Conservation (phyloP, 1,139 yeast species). For the Hansenula lynferdii region DNA sequence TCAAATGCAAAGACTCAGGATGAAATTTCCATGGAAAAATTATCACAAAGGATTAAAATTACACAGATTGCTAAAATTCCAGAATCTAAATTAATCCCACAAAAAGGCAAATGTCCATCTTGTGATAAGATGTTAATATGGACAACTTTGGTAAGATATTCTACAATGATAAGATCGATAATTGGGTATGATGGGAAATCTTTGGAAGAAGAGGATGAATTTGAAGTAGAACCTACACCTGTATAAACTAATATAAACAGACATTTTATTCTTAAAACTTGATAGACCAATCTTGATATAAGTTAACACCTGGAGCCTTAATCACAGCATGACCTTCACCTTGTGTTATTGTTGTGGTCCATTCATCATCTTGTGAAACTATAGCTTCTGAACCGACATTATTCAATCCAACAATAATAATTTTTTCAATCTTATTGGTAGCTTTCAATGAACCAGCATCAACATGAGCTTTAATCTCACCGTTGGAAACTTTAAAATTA, state of each 20-base stretch:
- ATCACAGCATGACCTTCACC: slow-evolving; percentile 30
- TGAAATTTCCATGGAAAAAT: neutral
- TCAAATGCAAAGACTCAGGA: neutral
- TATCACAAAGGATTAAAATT: neutral
- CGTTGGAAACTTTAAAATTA: slow-evolving; percentile 29
- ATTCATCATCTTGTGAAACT: slow-evolving; percentile 33
- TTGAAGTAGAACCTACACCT: slow-evolving; percentile 4
- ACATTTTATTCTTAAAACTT: slow-evolving; percentile 4
- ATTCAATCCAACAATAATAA: slow-evolving; percentile 46
- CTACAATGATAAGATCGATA: slow-evolving; percentile 29
- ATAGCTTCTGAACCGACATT: slow-evolving; percentile 19
- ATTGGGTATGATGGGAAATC: slow-evolving; percentile 11
- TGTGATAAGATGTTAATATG: slow-evolving; percentile 37
- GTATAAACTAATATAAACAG: neutral
- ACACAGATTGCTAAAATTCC: slow-evolving; percentile 1
- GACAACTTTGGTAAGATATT: slow-evolving; percentile 34
- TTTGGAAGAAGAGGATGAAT: slow-evolving; percentile 6
- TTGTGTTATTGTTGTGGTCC: slow-evolving; percentile 30
- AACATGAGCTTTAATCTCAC: slow-evolving; percentile 24
- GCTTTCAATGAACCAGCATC: slow-evolving; percentile 21
- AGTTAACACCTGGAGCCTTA: slow-evolving; percentile 48
- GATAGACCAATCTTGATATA: slow-evolving; percentile 37
- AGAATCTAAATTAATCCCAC: slow-evolving; percentile 31
- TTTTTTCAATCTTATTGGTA: slow-evolving; percentile 46
- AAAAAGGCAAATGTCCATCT: slow-evolving; percentile 33